Evolutionary conservation across 345 rosid genomes (phyloP).

Genomic region (Pistacia atlantica): DNA sequence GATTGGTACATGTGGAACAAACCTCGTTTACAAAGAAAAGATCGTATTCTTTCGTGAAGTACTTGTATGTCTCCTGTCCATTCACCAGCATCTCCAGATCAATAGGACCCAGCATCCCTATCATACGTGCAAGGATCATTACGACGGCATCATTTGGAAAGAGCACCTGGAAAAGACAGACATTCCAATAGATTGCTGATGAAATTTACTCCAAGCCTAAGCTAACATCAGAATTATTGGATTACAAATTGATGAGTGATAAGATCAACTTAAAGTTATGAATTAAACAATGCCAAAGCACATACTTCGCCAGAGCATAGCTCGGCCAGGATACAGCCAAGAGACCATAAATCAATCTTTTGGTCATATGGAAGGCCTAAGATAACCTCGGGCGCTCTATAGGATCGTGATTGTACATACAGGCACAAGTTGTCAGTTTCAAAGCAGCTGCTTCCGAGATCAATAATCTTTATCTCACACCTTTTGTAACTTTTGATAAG

Average conservation of each 20-base stretch:
- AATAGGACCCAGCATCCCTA: conserved; percentile 76
- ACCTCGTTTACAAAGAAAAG: conserved; percentile 78
- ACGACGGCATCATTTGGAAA: conserved; percentile 82
- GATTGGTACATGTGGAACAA: not conserved
- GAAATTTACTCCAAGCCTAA: conserved; percentile 5
- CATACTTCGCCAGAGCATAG: conserved; percentile 92
- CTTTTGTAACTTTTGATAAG: conserved; percentile 81
- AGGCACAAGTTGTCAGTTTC: conserved; percentile 73
- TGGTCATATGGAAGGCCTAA: conserved; percentile 86
- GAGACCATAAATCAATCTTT: conserved; percentile 94
- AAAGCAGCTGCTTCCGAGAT: conserved; percentile 99
- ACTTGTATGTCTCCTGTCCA: conserved; percentile 82
- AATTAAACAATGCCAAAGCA: conserved; percentile 7
- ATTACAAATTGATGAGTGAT: not conserved
- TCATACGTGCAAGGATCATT: conserved; percentile 77
- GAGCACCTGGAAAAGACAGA: conserved; percentile 53
- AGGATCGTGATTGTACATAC: conserved; percentile 94
- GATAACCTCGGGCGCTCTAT: conserved; percentile 97
- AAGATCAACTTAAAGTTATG: not conserved
- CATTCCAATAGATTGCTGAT: conserved; percentile 3
- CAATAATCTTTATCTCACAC: conserved; percentile 85
- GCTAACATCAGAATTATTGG: not conserved
- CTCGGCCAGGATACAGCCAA: conserved; percentile 93
- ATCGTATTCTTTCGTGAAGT: conserved; percentile 81
- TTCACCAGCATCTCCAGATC: conserved; percentile 74